A percentile compares a stretch with the other conserved stretches of the same genome.
Conservation (phyloP, 2,329 filamentous ascomycete genomes). For the Alternaria conjuncta region DNA sequence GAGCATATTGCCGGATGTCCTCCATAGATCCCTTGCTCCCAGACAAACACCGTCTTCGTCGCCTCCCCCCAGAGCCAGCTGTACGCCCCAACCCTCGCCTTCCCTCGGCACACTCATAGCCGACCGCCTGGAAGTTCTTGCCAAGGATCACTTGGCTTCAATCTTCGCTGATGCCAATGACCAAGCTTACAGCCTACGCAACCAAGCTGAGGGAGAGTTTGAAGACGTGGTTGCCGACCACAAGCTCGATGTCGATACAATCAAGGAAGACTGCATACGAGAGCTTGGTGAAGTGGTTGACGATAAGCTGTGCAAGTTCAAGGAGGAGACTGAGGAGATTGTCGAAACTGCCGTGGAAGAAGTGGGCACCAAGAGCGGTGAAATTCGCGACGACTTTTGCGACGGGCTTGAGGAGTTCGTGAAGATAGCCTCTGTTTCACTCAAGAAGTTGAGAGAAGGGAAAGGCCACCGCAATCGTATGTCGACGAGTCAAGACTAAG, state of each 20-base stretch:
- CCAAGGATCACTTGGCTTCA: background rate
- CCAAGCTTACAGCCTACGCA: slow-evolving; percentile 11
- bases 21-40: background rate
- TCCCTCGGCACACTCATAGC: slow-evolving; percentile 10
- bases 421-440: background rate
- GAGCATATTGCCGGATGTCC: slow-evolving; percentile 6
- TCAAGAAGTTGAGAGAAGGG: background rate
- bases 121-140: background rate
- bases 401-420: background rate
- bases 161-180: slow-evolving; percentile 11
- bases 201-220: slow-evolving; percentile 13
- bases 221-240: slow-evolving; percentile 12
- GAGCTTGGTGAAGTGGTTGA: slow-evolving; percentile 3
- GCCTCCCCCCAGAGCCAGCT: background rate
- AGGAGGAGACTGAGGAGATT: slow-evolving; percentile 1
- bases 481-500: background rate
- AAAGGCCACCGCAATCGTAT: background rate
- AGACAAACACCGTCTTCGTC: background rate
- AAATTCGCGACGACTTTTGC: background rate
- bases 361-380: background rate
- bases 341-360: background rate
- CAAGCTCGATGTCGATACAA: background rate
- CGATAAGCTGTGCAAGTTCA: slow-evolving; percentile 7
- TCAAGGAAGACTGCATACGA: slow-evolving; percentile 6
- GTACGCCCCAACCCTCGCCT: background rate